These are phyloP conservation scores for Echium plantagineum DNA, from an alignment of 257 asterid species.

Conservation along the genomic window DNA sequence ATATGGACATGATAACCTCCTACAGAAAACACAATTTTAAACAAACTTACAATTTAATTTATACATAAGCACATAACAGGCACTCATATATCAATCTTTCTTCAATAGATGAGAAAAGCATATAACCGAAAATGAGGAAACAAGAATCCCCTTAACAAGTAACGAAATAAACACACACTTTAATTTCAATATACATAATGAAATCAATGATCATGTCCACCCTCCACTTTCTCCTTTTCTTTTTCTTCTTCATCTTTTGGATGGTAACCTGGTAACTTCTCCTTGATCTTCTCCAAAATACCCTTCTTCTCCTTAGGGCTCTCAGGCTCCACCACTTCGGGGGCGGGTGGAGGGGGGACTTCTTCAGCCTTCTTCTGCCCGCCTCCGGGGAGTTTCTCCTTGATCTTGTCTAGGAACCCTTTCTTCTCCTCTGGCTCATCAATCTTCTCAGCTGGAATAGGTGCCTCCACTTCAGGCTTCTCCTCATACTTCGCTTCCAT, in stretches of 20 bases:
- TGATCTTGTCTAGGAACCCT: constrained; percentile 64
- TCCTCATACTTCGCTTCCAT: too few species aligned
- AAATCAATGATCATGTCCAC: constrained; percentile 15
- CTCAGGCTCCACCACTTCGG: constrained; percentile 12
- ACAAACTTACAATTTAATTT: too few species aligned
- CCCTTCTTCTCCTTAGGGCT: constrained; percentile 69
- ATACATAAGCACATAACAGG: too few species aligned
- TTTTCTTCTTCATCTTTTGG: constrained; percentile 59
- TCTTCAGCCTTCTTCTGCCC: constrained; percentile 43
- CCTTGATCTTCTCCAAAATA: constrained; percentile 83
- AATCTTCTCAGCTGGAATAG: neutral
- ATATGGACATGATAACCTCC: too few species aligned
- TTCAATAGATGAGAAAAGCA: too few species aligned
- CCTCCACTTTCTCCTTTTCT: constrained; percentile 15
- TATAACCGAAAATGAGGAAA: too few species aligned
- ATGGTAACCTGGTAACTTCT: constrained; percentile 77
- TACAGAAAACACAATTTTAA: too few species aligned
- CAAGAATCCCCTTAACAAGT: too few species aligned
- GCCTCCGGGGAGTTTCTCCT: constrained; percentile 64
- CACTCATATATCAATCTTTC: too few species aligned
- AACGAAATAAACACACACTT: constrained; percentile 5
- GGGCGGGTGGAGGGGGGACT: constrained; percentile 18
- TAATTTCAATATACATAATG: constrained; percentile 3
- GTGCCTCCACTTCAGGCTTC: too few species aligned
- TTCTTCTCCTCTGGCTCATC: constrained; percentile 63